These are phyloP conservation scores for Jaltomata sinuosa DNA, from an alignment of 257 asterid species.

Conservation along the genomic window DNA sequence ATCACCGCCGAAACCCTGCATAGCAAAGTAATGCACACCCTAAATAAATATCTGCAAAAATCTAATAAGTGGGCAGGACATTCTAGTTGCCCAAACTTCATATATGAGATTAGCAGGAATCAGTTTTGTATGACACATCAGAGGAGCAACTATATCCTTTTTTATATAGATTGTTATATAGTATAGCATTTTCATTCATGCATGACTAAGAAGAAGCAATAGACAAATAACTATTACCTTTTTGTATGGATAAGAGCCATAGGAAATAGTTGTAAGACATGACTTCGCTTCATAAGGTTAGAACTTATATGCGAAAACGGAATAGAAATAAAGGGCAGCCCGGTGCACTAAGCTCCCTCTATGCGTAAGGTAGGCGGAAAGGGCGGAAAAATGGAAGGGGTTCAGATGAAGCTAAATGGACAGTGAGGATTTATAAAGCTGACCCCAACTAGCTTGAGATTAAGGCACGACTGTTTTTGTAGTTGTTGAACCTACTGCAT, in stretches of 20 bases:
- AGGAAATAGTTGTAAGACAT: not conserved
- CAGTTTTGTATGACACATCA: not conserved
- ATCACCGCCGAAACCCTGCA: slow-evolving; percentile 60
- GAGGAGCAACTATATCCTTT: not conserved
- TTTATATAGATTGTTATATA: not conserved
- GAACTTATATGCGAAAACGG: not conserved
- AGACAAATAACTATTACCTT: not conserved
- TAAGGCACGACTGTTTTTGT: not conserved
- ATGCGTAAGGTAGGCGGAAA: not conserved
- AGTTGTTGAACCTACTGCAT: not conserved
- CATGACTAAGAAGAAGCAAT: not conserved
- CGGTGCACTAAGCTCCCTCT: not conserved
- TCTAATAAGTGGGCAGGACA: not conserved
- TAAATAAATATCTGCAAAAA: not conserved
- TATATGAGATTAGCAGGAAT: not conserved
- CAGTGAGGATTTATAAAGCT: not conserved
- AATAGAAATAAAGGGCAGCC: not conserved
- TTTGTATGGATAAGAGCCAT: not conserved
- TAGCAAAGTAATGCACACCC: slow-evolving; percentile 14
- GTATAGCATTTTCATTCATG: not conserved
- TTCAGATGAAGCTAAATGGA: not conserved
- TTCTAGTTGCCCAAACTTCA: not conserved
- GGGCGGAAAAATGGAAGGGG: not conserved
- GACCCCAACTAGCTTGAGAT: not conserved
- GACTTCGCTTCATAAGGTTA: not conserved